A percentile compares a stretch with the other conserved stretches of the same genome.
Evolutionary conservation across 2,329 filamentous ascomycete genomes (phyloP).

Genomic region (Calonectria pauciramosa): DNA sequence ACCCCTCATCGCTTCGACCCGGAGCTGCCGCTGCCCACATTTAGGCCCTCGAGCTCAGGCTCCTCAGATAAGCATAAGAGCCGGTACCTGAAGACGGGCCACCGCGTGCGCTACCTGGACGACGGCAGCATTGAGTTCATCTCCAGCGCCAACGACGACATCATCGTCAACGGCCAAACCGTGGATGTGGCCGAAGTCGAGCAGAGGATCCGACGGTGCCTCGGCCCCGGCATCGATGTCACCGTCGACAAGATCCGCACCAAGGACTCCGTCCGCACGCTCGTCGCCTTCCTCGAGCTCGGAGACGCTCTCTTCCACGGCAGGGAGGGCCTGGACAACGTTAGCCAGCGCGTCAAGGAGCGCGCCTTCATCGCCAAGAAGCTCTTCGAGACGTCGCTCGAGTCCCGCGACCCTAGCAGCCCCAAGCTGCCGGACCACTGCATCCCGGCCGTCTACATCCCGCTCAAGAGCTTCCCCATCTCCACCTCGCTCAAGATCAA

Average conservation of each 20-base stretch:
- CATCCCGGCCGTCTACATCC: constrained; percentile 64
- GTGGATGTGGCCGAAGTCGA: constrained; percentile 62
- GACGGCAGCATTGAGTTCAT: constrained; percentile 64
- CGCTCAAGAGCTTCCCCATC: constrained; percentile 62
- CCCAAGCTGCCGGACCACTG: constrained; percentile 54
- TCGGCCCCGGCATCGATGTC: constrained; percentile 62
- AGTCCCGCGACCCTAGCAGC: constrained; percentile 41
- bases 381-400: constrained; percentile 58
- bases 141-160: constrained; percentile 58
- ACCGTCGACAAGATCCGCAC: constrained; percentile 64
- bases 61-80: constrained; percentile 43
- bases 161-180: constrained; percentile 54
- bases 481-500: constrained; percentile 66
- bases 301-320: constrained; percentile 55
- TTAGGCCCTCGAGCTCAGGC: constrained; percentile 28
- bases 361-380: constrained; percentile 59
- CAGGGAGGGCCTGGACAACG: constrained; percentile 53
- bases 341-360: constrained; percentile 58
- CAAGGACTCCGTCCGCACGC: constrained; percentile 56
- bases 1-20: constrained; percentile 53
- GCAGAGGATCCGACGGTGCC: constrained; percentile 59
- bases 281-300: constrained; percentile 65
- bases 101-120: constrained; percentile 63
- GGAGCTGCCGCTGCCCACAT: constrained; percentile 47
- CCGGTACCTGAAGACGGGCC: constrained; percentile 64